Base-by-base conservation (phyloP, 345 rosid species). In the Dimocarpus longan region DNA sequence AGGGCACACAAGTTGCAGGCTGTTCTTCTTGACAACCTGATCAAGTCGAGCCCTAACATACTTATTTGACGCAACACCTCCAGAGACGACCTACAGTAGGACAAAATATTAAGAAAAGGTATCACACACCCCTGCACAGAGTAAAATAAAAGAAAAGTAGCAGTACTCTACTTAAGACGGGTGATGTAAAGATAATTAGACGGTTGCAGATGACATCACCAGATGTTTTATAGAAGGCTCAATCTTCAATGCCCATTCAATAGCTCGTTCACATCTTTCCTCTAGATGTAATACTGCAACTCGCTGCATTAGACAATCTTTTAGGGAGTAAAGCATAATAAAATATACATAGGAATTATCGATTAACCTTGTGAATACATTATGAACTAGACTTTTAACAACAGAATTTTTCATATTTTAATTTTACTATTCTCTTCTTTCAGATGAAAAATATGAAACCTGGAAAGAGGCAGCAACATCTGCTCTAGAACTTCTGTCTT, bases 401-500 rank as follows among this genome's bases (percentile, higher is more conserved):
- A 13, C 21, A 4, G 52, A 43, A 16, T 5, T 42, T 62, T 10
- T 56, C 32, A 8, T 22, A 15, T 24, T 56, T 32, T 72, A 50
- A 11, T 32, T 28, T 11, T 24, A 5, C 26, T 42, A 8, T 21
- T 0, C 2, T 43, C 6, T 24, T 8, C 13, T 19, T 7, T 28
- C 21, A 2, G 8, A 64, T 7, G 11, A 21, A 5, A 66, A 54
- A n/a, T 52, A 71, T 37, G 66, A 32, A 65, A 93, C 98, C 97
- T 95, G 99, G 84, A 95, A 95, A 79, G 99, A 90, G 82, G 97
- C 99, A 7, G 99, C 99, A 56, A 93, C 88, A 80, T 95, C 95
- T 77, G 99, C 98, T 80, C 99, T 88, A 63, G 88, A 84, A 77
- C 79, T 84, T 89, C 98, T 89, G 70, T 93, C 99, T 80, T 87